Evolutionary conservation across 208 protist species (phyloP).

Genomic region (Trypanosoma congolense): DNA sequence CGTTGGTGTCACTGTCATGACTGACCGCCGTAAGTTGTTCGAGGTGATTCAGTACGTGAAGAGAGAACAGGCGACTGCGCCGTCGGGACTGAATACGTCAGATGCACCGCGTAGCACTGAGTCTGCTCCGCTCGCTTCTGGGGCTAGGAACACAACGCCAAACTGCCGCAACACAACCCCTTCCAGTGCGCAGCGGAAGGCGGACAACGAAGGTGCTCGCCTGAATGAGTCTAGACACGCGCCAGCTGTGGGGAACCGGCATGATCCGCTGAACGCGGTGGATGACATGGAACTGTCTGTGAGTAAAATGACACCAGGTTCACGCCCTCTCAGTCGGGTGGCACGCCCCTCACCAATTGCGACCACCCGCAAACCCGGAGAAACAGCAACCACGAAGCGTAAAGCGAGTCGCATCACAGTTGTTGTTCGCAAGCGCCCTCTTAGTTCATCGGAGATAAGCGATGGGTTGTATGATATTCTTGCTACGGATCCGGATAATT

Average conservation of each 20-base stretch:
- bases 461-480: conserved; percentile 88
- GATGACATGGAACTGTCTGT: conserved; percentile 25
- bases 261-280: conserved; percentile 38
- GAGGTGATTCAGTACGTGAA: conserved; percentile 90
- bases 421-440: conserved; percentile 87
- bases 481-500: conserved; percentile 80
- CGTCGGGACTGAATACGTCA: conserved; percentile 1
- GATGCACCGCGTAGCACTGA: conserved; percentile 17
- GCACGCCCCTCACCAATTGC: conserved; percentile 50
- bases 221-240: conserved; percentile 24
- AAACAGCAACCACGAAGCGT: conserved; percentile 27
- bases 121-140: conserved; percentile 9
- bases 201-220: conserved; percentile 24
- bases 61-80: conserved; percentile 42
- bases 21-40: conserved; percentile 89
- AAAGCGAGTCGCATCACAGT: conserved; percentile 82
- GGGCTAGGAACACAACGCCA: conserved; percentile 30
- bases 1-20: conserved; percentile 87
- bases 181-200: conserved; percentile 11
- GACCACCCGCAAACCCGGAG: conserved; percentile 38
- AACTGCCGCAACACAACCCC: conserved; percentile 19
- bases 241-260: conserved; percentile 25
- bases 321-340: conserved; percentile 59
- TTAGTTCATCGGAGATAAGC: conserved; percentile 68
- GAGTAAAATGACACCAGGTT: conserved; percentile 33